Percentiles rank a stretch among this genome's conserved stretches.
phyloP scores from a whole-genome alignment of 345 rosid genomes.

The Ailanthus altissimus region DNA sequence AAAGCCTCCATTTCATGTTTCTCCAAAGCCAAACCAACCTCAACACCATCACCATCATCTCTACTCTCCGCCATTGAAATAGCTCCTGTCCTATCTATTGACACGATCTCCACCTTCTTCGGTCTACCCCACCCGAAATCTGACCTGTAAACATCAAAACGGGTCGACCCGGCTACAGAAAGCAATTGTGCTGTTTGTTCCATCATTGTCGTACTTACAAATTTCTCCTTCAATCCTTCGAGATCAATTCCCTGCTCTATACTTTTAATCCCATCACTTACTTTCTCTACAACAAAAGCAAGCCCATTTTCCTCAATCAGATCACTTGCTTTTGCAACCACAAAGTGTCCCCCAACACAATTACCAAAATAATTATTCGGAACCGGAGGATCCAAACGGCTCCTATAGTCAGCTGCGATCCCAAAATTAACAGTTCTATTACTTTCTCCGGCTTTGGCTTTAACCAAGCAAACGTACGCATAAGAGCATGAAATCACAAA shows the following conservation, averaged over 20 bases:
- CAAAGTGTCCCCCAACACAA: background rate
- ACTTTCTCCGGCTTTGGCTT: conserved; percentile 21
- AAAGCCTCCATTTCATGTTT: conserved; percentile 28
- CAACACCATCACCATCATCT: conserved; percentile 26
- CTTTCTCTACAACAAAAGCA: background rate
- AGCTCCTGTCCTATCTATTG: conserved; percentile 23
- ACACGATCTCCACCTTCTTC: conserved; percentile 30
- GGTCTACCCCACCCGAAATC: conserved; percentile 37
- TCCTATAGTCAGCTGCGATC: conserved; percentile 33
- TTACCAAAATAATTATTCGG: conserved; percentile 39
- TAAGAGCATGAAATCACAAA: conserved; percentile 31
- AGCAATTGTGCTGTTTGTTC: background rate
- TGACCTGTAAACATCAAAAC: conserved; percentile 15
- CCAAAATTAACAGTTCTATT: conserved; percentile 7
- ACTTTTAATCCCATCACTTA: background rate
- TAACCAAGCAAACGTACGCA: conserved; percentile 19
- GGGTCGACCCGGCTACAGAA: conserved; percentile 19
- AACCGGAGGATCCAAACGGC: conserved; percentile 24
- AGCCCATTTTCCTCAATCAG: conserved; percentile 2
- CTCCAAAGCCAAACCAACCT: conserved; percentile 30
- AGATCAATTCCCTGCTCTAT: background rate
- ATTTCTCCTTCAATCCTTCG: background rate
- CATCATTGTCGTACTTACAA: background rate
- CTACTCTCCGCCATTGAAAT: conserved; percentile 27
- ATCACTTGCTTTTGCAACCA: background rate